Base-by-base conservation (phyloP, 140 eudicot species). In the Cichorium intybus region DNA sequence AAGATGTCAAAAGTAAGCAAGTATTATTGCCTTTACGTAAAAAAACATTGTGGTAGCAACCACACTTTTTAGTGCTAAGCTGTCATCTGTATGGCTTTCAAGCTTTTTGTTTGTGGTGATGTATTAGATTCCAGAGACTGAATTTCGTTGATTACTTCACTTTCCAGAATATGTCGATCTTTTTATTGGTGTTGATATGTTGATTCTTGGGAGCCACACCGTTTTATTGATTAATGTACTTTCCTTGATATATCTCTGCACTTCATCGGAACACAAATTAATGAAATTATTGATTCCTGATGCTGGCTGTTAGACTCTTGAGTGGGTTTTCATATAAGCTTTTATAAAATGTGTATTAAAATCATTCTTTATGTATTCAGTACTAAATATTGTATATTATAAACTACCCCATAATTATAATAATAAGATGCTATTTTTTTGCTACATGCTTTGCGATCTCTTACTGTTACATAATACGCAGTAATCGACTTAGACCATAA, bases 1-100 rank as follows among this genome's bases (percentile, higher is more conserved):
- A 48, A 11, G 72, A 66, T 74, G 31, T 58, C 16, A 70, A 75
- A 75, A 75, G 80, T 39, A 67, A 66, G 10, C n/a, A 67, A 50
- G 54, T 67, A 59, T 67, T 60, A 60, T 75, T 75, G 80, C 70
- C 75, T 75, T 75, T 74, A 68, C 74, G 55, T 59, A 75, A 67
- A 74, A 74, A 59, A 56, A 39, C 58, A 27, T 66, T 68, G 64
- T 37, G 75, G 70, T 43, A 59, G 70, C 26, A 34, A 68, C 69
- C 75, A 60, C 43, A 51, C 75, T 37, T 66, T 39, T 50, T 60
- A 41, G 64, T 60, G 79, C 58, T 67, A 66, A 48, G 58, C 24
- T 74, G 62, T 66, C 69, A 60, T 2, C 48, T 41, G 58, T 66
- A 74, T 67, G 79, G 69, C 52, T 66, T 29, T 72, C 17, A 24